phyloP scores from a whole-genome alignment of 2,329 filamentous ascomycete genomes.

The Fusarium zealandicum region DNA sequence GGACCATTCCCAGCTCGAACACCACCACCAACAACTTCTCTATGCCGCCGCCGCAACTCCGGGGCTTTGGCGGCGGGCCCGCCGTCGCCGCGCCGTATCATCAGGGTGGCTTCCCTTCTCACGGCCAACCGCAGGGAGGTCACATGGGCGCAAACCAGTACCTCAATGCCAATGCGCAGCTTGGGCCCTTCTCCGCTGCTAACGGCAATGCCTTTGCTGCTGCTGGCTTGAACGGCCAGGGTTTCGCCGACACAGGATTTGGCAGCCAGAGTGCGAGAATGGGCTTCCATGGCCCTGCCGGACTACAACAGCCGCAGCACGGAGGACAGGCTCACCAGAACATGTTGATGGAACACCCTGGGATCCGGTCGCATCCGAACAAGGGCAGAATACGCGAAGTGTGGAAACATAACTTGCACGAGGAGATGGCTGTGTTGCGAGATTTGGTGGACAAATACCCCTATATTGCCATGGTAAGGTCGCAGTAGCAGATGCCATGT shows the following conservation, averaged over 20 bases:
- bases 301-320: slow-evolving; percentile 67
- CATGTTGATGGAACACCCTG: slow-evolving; percentile 53
- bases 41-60: slow-evolving; percentile 51
- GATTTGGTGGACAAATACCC: slow-evolving; percentile 88
- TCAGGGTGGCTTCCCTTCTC: slow-evolving; percentile 60
- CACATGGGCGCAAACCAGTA: slow-evolving; percentile 74
- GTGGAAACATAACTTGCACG: slow-evolving; percentile 89
- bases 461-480: slow-evolving; percentile 93
- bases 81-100: slow-evolving; percentile 51
- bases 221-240: slow-evolving; percentile 63
- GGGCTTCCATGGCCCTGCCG: slow-evolving; percentile 73
- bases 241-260: slow-evolving; percentile 73
- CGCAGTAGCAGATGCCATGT: slow-evolving; percentile 1
- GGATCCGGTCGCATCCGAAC: slow-evolving; percentile 61
- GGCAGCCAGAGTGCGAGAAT: slow-evolving; percentile 88
- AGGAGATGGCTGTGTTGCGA: slow-evolving; percentile 87
- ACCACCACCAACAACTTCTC: neutral
- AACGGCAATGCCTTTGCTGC: slow-evolving; percentile 65
- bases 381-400: slow-evolving; percentile 92
- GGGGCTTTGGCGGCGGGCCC: slow-evolving; percentile 50
- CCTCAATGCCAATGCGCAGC: slow-evolving; percentile 70
- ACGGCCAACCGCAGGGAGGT: slow-evolving; percentile 58
- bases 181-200: slow-evolving; percentile 69
- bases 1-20: neutral
- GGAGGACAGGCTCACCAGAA: slow-evolving; percentile 52